Percentiles rank a stretch among this genome's conserved stretches.
Conservation (phyloP, 225 moss, liverwort and hornwort genomes). For the Neckera pumila region DNA sequence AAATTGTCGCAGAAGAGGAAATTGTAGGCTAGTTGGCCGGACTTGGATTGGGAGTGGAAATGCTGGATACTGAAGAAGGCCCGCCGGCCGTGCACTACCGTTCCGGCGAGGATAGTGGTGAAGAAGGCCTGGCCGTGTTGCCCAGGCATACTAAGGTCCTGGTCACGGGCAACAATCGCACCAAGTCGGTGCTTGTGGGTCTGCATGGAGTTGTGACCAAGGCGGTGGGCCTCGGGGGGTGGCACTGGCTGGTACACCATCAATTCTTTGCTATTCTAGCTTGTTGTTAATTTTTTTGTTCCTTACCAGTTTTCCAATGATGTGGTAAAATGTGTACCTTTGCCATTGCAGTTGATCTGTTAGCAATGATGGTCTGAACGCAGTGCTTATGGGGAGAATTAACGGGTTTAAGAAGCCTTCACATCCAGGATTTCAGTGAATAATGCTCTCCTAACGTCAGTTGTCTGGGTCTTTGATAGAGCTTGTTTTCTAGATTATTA, state of each 20-base stretch:
- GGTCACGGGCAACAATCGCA: constrained; percentile 62
- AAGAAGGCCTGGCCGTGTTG: constrained; percentile 52
- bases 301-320: background rate
- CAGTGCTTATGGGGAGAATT: background rate
- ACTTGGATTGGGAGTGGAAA: constrained; percentile 21
- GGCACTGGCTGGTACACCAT: constrained; percentile 58
- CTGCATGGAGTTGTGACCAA: constrained; percentile 60
- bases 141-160: constrained; percentile 52
- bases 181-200: constrained; percentile 58
- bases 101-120: constrained; percentile 49
- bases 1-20: background rate
- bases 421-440: background rate
- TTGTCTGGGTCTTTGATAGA: constrained; percentile 11
- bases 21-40: background rate
- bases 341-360: background rate
- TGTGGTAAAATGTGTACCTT: background rate
- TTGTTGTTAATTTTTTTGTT: background rate
- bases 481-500: background rate
- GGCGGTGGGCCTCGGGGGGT: constrained; percentile 56
- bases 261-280: background rate
- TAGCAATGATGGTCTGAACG: background rate
- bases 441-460: background rate
- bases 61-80: constrained; percentile 58
- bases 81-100: constrained; percentile 41
- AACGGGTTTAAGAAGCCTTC: background rate